A percentile compares a stretch with the other conserved stretches of the same genome.
Conservation (phyloP, 2,329 filamentous ascomycete genomes). For the Nakataea oryzae region DNA sequence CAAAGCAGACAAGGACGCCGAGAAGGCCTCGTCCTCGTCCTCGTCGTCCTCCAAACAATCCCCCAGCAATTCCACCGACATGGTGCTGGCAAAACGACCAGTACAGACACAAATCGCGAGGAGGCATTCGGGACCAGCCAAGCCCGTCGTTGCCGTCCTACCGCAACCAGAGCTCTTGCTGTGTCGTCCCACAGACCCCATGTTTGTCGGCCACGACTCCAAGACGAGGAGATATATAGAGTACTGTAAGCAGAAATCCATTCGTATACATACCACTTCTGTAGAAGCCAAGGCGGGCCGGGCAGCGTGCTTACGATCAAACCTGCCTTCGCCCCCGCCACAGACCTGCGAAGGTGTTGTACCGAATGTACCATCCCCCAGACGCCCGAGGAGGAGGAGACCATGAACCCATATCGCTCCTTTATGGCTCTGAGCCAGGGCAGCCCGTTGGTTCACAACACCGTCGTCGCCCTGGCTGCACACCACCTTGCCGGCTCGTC, state of each 20-base stretch:
- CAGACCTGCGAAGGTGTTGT: conserved; percentile 1
- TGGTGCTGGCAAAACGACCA: not conserved
- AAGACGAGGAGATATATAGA: not conserved
- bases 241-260: not conserved
- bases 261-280: not conserved
- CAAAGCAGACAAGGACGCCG: not conserved
- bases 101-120: not conserved
- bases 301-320: not conserved
- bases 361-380: not conserved
- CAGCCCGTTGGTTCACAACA: not conserved
- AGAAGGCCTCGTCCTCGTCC: not conserved
- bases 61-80: not conserved
- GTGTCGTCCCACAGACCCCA: not conserved
- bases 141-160: not conserved
- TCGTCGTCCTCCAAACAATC: not conserved
- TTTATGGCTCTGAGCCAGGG: not conserved
- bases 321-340: not conserved
- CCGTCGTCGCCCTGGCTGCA: not conserved
- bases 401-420: not conserved
- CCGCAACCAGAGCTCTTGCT: not conserved
- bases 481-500: conserved; percentile 1
- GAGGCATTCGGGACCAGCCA: not conserved
- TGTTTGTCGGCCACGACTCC: not conserved
- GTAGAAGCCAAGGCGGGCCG: no score
- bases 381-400: not conserved